Conservation (phyloP, 352 stramenopile genomes). For the Detonula confervacea region DNA sequence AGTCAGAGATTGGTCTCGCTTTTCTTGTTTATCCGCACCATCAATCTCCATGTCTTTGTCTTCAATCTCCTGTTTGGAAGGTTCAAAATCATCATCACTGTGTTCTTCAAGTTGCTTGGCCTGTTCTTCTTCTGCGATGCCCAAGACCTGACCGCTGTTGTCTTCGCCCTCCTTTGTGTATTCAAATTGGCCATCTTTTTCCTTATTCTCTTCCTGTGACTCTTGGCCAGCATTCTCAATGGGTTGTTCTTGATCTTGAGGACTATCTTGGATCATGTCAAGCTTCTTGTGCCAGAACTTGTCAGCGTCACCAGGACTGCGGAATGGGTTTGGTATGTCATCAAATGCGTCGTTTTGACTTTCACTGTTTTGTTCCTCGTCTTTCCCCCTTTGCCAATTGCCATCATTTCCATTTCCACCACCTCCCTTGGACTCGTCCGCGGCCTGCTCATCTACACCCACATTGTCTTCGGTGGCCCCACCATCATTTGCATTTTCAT, state of each 20-base stretch:
- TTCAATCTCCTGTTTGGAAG: slow-evolving; percentile 77
- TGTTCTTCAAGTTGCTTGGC: slow-evolving; percentile 62
- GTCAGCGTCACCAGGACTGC: slow-evolving; percentile 92
- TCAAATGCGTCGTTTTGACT: slow-evolving; percentile 34
- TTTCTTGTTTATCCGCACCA: slow-evolving; percentile 64
- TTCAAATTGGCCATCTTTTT: slow-evolving; percentile 77
- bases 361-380: slow-evolving; percentile 41
- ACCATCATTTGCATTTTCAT: slow-evolving; percentile 57
- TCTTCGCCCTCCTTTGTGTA: slow-evolving; percentile 71
- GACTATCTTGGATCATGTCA: slow-evolving; percentile 86
- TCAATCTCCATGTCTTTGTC: slow-evolving; percentile 70
- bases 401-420: slow-evolving; percentile 56
- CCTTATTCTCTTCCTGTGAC: slow-evolving; percentile 52
- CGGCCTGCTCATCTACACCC: slow-evolving; percentile 41
- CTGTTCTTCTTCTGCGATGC: slow-evolving; percentile 74
- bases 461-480: slow-evolving; percentile 42
- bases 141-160: slow-evolving; percentile 76
- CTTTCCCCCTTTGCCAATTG: slow-evolving; percentile 57
- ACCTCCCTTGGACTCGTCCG: slow-evolving; percentile 56
- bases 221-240: slow-evolving; percentile 46
- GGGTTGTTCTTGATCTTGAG: slow-evolving; percentile 60
- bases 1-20: slow-evolving; percentile 51
- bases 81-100: slow-evolving; percentile 68
- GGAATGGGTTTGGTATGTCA: slow-evolving; percentile 92
- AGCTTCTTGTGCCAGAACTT: slow-evolving; percentile 98